These are phyloP conservation scores for Phaeoacremonium minimum DNA, from an alignment of 2,329 filamentous ascomycete species.

Conservation along the genomic window DNA sequence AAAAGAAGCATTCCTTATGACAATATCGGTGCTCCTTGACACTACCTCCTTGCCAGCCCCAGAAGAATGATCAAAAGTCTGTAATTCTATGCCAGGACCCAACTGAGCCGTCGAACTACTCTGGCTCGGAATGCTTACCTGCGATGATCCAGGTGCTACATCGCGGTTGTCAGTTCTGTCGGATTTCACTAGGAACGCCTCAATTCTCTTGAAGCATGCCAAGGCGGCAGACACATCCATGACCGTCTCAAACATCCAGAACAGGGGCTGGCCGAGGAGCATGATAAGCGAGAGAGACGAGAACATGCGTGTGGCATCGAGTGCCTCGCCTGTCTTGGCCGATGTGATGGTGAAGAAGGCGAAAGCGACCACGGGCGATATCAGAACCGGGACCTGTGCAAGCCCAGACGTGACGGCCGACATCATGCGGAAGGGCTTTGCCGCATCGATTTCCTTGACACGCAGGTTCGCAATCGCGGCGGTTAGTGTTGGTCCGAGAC, in stretches of 20 bases:
- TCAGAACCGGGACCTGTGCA: slow-evolving; percentile 23
- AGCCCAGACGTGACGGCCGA: slow-evolving; percentile 27
- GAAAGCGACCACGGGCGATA: slow-evolving; percentile 34
- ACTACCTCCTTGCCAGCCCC: background rate
- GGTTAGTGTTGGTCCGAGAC: slow-evolving; percentile 24
- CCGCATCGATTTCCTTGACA: slow-evolving; percentile 27
- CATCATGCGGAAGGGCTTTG: slow-evolving; percentile 26
- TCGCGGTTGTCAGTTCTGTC: slow-evolving; percentile 11
- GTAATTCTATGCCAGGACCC: background rate
- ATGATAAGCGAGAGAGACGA: slow-evolving; percentile 35
- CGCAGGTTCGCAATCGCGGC: slow-evolving; percentile 22
- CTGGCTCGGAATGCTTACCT: no score
- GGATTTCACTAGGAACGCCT: slow-evolving; percentile 22
- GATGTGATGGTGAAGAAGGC: slow-evolving; percentile 26
- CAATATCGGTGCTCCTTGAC: background rate
- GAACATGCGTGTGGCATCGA: slow-evolving; percentile 30
- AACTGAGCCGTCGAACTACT: background rate
- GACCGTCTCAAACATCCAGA: slow-evolving; percentile 30
- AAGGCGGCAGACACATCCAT: slow-evolving; percentile 29
- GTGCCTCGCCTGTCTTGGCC: slow-evolving; percentile 17
- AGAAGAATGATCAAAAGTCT: background rate
- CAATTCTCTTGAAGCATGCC: slow-evolving; percentile 34
- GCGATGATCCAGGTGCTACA: background rate
- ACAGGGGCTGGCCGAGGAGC: slow-evolving; percentile 31
- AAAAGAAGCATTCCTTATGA: slow-evolving; percentile 1